These are phyloP conservation scores for Quercus phellos DNA, from an alignment of 331 rosid genomes.

Conservation along the genomic window DNA sequence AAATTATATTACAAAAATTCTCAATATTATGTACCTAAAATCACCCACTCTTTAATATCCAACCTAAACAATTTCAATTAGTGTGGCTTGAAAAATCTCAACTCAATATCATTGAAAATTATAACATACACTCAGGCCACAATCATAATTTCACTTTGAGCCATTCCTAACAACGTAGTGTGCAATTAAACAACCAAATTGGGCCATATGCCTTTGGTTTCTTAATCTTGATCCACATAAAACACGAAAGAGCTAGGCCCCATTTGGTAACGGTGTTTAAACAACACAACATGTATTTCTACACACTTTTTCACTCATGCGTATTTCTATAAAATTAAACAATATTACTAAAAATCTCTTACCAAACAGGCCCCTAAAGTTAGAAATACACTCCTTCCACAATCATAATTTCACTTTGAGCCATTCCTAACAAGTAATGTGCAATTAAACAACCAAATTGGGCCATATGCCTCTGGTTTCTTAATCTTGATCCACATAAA, in stretches of 20 bases:
- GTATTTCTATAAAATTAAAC: too few relatives aligned
- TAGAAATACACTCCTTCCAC: conserved; percentile 22
- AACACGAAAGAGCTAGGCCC: too few relatives aligned
- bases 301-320: too few relatives aligned
- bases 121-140: conserved; percentile 29
- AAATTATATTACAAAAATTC: not conserved
- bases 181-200: conserved; percentile 30
- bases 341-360: too few relatives aligned
- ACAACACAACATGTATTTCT: too few relatives aligned
- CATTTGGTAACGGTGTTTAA: too few relatives aligned
- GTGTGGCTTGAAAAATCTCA: conserved; percentile 30
- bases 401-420: conserved; percentile 16
- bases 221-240: too few relatives aligned
- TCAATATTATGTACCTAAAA: not conserved
- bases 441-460: conserved; percentile 30
- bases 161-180: conserved; percentile 23
- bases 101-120: conserved; percentile 23
- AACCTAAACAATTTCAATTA: not conserved
- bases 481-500: too few relatives aligned
- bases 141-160: conserved; percentile 16
- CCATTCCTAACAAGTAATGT: conserved; percentile 22
- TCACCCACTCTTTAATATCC: not conserved
- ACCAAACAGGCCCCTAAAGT: too few relatives aligned
- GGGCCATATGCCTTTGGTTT: not conserved
- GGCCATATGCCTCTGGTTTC: not conserved